Base-by-base conservation (phyloP, 2,329 filamentous ascomycete species). In the Rutstroemia sp. region DNA sequence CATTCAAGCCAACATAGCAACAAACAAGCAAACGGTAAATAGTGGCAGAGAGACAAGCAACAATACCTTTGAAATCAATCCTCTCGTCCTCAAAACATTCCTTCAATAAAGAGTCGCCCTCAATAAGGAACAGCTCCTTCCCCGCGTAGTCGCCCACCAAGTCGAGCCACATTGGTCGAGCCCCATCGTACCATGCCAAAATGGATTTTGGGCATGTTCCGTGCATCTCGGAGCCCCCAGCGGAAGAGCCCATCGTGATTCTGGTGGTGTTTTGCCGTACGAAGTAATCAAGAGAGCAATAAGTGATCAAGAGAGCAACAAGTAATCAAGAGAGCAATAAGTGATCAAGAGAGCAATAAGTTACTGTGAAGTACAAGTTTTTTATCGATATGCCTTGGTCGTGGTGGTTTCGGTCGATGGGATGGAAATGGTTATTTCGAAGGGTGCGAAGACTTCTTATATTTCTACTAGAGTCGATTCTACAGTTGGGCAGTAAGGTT, bases 91-190 rank as follows among this genome's bases (percentile, higher is more conserved):
- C 71, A 49, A 90, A 79, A 63, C 80, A 85, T 57, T 87, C 72
- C 6, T 82, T 72, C 10, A 91, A 72, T n/a, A 91, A 70, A 0
- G 86, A 86, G 64, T 92, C 86, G 30, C 87, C 87, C 61, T 91
- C 85, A 30, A 91, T 78, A 21, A 86, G 73, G 67, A 90, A 91
- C 10, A 86, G 75, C 66, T 90, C 87, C 58, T 81, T 82, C 21
- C 88, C 87, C 3, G 85, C 86, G 70, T 88, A 91, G 66, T 91
- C 88, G 42, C 87, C 86, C 4, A 90, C 80, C 2, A 91, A 77
- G 62, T 89, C 85, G 27, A 88, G 76, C 50, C 71, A 71, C 54
- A 76, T 71, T 6, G 76, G 73, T 12, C 69, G 62, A 4, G 76
- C 68, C 12, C 63, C 66, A 57, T 71, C 72, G 65, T 79, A 80